phyloP scores from a whole-genome alignment of 2,329 filamentous ascomycete genomes.

The Sporothrix pallida region DNA sequence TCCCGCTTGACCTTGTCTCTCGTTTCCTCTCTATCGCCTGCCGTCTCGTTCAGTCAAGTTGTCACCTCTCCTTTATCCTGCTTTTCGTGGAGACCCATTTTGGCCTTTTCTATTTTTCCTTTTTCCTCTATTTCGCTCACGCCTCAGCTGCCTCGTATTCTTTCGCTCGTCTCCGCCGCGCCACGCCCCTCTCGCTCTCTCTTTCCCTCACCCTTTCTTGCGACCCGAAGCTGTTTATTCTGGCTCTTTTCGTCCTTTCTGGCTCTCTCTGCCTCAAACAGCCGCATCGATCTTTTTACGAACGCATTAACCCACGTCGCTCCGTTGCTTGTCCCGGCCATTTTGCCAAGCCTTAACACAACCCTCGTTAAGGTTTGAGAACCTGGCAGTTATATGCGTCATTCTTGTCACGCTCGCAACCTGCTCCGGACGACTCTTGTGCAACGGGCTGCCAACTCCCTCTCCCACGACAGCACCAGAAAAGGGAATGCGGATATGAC shows the following conservation, averaged over 20 bases:
- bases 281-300: conserved; percentile 23
- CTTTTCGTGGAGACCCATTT: neutral
- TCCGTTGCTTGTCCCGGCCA: conserved; percentile 23
- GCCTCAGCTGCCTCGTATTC: conserved; percentile 19
- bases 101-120: neutral
- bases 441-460: conserved; percentile 8
- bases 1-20: neutral
- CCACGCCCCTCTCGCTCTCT: neutral
- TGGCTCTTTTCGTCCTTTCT: neutral
- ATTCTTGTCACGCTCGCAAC: conserved; percentile 15
- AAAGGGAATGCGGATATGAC: conserved; percentile 22
- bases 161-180: neutral
- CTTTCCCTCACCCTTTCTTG: neutral
- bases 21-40: neutral
- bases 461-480: neutral
- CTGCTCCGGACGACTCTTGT: conserved; percentile 16
- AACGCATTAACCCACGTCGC: conserved; percentile 28
- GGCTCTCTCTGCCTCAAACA: conserved; percentile 22
- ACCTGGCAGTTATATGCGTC: conserved; percentile 28
- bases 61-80: conserved; percentile 17
- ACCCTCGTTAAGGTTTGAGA: conserved; percentile 24
- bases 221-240: neutral
- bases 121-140: neutral
- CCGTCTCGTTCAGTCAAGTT: neutral
- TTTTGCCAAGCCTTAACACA: conserved; percentile 28